A percentile compares a stretch with the other conserved stretches of the same genome.
Conservation (phyloP, 805 yeast genomes). For the Phaffomyces thermotolerans region DNA sequence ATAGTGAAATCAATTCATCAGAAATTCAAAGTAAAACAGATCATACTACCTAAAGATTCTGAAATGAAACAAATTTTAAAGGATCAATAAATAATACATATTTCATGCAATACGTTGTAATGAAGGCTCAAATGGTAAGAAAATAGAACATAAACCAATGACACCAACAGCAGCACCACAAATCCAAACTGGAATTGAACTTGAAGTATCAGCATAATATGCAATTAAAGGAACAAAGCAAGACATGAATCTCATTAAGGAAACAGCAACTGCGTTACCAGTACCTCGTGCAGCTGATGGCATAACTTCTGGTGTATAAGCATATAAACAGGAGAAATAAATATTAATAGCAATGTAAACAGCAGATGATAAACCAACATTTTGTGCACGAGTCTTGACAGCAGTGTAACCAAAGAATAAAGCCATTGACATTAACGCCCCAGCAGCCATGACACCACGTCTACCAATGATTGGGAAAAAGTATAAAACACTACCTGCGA, state of each 20-base stretch:
- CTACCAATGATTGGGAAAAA: slow-evolving; percentile 35
- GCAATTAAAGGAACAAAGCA: slow-evolving; percentile 51
- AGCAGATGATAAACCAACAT: slow-evolving; percentile 35
- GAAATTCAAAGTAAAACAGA: background rate
- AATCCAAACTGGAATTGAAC: slow-evolving; percentile 25
- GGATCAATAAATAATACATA: background rate
- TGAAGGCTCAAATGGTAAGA: slow-evolving; percentile 45
- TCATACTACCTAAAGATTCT: background rate
- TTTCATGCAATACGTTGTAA: slow-evolving; percentile 15
- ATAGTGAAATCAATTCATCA: background rate
- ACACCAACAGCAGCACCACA: slow-evolving; percentile 44
- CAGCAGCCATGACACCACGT: slow-evolving; percentile 47
- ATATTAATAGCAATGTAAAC: slow-evolving; percentile 35
- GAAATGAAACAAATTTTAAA: background rate
- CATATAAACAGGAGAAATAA: slow-evolving; percentile 54
- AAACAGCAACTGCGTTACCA: slow-evolving; percentile 52
- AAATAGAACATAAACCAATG: slow-evolving; percentile 37
- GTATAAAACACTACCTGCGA: slow-evolving; percentile 36
- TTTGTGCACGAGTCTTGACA: slow-evolving; percentile 44
- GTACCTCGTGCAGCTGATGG: slow-evolving; percentile 47
- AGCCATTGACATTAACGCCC: slow-evolving; percentile 46
- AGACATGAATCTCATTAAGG: slow-evolving; percentile 43
- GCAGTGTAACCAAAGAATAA: slow-evolving; percentile 57
- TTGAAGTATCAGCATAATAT: slow-evolving; percentile 22
- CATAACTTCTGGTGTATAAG: slow-evolving; percentile 60